Percentiles rank a stretch among this genome's conserved stretches.
phyloP scores from a whole-genome alignment of 2,329 filamentous ascomycete species.

The Eurotiales sp. region DNA sequence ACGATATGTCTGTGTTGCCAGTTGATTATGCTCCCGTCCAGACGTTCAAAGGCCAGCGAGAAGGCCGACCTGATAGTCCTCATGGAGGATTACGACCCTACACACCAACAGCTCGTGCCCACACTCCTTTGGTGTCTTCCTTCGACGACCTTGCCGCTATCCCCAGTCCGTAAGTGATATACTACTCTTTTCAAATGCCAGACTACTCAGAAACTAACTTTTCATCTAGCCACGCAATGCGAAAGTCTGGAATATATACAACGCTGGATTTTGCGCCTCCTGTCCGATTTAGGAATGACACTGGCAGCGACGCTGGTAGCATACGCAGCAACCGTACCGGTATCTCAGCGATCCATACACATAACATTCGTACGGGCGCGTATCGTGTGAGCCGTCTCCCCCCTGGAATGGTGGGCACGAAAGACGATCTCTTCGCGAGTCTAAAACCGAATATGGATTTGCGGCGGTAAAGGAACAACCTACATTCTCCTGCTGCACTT shows the following conservation, averaged over 20 bases:
- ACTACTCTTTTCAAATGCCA: neutral
- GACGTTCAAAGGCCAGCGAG: constrained; percentile 61
- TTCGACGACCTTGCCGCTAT: constrained; percentile 83
- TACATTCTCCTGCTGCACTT: neutral
- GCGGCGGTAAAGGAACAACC: constrained; percentile 16
- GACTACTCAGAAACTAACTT: constrained; percentile 13
- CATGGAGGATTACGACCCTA: constrained; percentile 62
- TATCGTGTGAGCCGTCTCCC: constrained; percentile 84
- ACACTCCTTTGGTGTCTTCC: constrained; percentile 74
- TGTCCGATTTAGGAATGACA: constrained; percentile 44
- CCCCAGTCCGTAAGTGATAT: constrained; percentile 82
- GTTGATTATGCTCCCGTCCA: constrained; percentile 84
- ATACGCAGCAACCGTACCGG: constrained; percentile 70
- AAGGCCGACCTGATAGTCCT: constrained; percentile 63
- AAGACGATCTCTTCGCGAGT: constrained; percentile 60
- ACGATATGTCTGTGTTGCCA: constrained; percentile 72
- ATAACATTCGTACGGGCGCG: constrained; percentile 74
- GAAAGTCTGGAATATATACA: constrained; percentile 48
- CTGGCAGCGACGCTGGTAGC: constrained; percentile 44
- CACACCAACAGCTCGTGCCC: constrained; percentile 66
- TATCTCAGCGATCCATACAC: constrained; percentile 65
- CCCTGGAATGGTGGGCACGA: constrained; percentile 74
- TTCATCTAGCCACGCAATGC: constrained; percentile 40
- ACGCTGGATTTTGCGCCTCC: constrained; percentile 49
- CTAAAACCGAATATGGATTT: constrained; percentile 57